Base-by-base conservation (phyloP, 2,329 filamentous ascomycete species). In the Colletotrichum chrysophilum region DNA sequence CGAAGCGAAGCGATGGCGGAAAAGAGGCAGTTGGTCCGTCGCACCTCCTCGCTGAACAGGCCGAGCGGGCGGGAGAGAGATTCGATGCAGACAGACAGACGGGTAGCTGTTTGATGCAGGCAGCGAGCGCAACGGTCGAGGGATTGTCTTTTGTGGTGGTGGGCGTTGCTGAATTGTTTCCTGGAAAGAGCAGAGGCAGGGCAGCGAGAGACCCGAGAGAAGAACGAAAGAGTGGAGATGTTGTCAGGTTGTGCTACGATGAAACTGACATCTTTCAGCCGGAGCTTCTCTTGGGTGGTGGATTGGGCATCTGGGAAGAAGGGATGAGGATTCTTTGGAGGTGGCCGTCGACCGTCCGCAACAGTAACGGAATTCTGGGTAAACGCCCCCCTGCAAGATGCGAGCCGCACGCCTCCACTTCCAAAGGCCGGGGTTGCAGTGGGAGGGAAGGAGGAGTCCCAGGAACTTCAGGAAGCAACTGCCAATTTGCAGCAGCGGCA, bases 201-300 rank as follows among this genome's bases (percentile, higher is more conserved):
- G 64, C 64, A 56, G 43, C n/a, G 52, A 55, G 60, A 26, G 30
- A 28, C 56, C 21, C 28, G 64, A 61, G 34, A 38, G 58, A 36
- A 36, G 70, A 43, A 65, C 60, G 32, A 65, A 52, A 58, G 34
- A 74, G 74, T 76, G 74, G 74, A 60, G 70, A 65, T 69, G 43
- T 73, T 75, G 73, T 76, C 74, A 76, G 74, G 68, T 74, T 74
- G 74, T 74, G 48, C 70, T 76, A 76, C 65, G 70, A 73, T 76
- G 74, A 76, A 76, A 76, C 74, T 76, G 70, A 69, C 74, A 74
- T 74, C 21, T 75, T 65, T 48, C 60, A 64, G 65, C 70, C 66
- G 61, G 71, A 76, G 66, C 71, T 66, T 76, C 71, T 66, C 66
- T 65, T 68, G 26, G 28, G 73, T 70, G 60, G 56, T 76, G 65